phyloP scores from a whole-genome alignment of 2,329 filamentous ascomycete genomes.

The Colletotrichum camelliae region DNA sequence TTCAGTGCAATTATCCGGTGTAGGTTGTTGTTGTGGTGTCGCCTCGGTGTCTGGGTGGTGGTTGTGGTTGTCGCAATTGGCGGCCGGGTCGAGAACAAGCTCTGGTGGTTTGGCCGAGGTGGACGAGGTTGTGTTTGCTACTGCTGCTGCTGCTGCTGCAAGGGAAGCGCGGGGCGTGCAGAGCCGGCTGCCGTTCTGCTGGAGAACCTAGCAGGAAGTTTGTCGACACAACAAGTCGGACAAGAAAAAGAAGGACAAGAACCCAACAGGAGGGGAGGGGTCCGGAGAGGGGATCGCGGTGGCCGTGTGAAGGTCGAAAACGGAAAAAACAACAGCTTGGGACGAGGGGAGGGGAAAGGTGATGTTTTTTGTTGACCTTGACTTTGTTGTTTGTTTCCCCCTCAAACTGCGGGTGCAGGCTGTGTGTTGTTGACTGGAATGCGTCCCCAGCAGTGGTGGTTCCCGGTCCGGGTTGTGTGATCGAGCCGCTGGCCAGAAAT shows the following conservation, averaged over 20 bases:
- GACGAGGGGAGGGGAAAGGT: neutral
- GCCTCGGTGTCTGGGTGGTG: neutral
- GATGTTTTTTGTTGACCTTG: conserved; percentile 21
- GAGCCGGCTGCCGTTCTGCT: conserved; percentile 19
- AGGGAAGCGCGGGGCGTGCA: conserved; percentile 14
- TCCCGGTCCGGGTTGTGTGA: conserved; percentile 1
- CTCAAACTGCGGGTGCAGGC: neutral
- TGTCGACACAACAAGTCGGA: conserved; percentile 5
- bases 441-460: conserved; percentile 9
- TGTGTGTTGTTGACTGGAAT: conserved; percentile 22
- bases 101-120: neutral
- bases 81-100: neutral
- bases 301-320: neutral
- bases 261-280: neutral
- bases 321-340: neutral
- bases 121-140: neutral
- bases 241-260: neutral
- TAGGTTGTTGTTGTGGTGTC: neutral
- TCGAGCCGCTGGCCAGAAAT: neutral
- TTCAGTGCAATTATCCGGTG: conserved; percentile 10
- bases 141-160: neutral
- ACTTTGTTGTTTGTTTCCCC: conserved; percentile 17
- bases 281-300: neutral
- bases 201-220: neutral
- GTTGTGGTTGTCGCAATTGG: neutral